Evolutionary conservation across 331 rosid species (phyloP), one percentile per base, ranked within the genome.

Genomic region (Ulmus americana): DNA sequence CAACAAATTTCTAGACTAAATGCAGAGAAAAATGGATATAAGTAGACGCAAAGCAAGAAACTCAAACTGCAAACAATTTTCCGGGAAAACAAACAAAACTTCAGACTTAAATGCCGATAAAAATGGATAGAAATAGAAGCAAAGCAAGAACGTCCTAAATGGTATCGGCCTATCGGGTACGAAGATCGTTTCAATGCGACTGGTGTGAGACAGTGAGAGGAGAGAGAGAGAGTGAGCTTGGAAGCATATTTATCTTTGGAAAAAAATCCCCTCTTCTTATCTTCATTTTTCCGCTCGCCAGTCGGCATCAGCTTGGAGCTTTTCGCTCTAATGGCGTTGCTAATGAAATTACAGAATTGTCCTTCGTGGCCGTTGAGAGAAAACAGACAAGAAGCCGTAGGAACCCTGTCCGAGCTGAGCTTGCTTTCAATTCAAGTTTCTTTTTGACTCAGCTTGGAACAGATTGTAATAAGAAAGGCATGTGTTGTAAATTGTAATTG

Each of bases 351-450:
- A 53, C 81, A 0, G 10, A 68, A 69, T 74, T 28, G 45, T 53
- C 77, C 73, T 59, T 69, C 11, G 11, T 63, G 75, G 70, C 88
- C 67, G 79, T 82, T 82, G 67, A 50, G 53, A 41, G 42, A 28
- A 28, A 28, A 28, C 35, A 28, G 35, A 28, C 35, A 28, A 28
- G 35, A 28, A 28, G 35, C 35, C 35, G 35, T 2, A 28, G 35
- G 35, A 28, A 28, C 35, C 35, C 35, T 3, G 35, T 2, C 2
- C 35, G 35, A 28, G 35, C 35, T 14, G 55, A 10, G 55, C 18
- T 50, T 50, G 35, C 28, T 50, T 50, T n/a, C 28, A 35, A 15
- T 14, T 14, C 8, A 50, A 50, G 55, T 50, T 50, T 14, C 10
- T 50, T 14, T n/a, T 5, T 50, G 11, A 28, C 35, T 28, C 35